Conservation (phyloP, 306 rosid species). For the Calophaca sinica region DNA sequence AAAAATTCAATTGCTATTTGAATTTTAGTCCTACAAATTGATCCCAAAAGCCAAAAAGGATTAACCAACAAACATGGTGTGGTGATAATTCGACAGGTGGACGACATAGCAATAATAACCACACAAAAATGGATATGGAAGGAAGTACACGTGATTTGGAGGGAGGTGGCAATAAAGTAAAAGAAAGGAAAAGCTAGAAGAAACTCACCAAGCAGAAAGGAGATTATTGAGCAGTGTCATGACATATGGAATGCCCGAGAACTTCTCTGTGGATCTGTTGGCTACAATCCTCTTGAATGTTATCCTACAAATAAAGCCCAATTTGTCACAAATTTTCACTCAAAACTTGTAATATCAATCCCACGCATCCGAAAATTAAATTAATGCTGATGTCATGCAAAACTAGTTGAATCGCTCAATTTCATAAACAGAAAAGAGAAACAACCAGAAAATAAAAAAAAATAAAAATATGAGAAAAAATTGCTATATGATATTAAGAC, state of each 20-base stretch:
- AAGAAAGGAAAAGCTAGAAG: slow-evolving; percentile 5
- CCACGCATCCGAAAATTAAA: too few relatives aligned
- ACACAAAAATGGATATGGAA: not conserved
- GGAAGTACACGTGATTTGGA: slow-evolving; percentile 14
- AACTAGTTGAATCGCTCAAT: too few relatives aligned
- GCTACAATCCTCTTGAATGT: slow-evolving; percentile 79
- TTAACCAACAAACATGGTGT: slow-evolving; percentile 2
- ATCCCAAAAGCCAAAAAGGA: slow-evolving; percentile 6
- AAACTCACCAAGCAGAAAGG: slow-evolving; percentile 81
- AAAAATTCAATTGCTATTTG: not conserved
- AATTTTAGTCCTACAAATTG: not conserved
- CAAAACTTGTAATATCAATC: too few relatives aligned
- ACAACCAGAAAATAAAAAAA: too few relatives aligned
- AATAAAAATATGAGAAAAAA: too few relatives aligned
- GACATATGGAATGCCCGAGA: slow-evolving; percentile 91
- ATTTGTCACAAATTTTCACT: slow-evolving; percentile 16
- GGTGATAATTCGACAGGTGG: not conserved
- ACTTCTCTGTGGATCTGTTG: slow-evolving; percentile 70
- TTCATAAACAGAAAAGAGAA: too few relatives aligned
- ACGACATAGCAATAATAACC: not conserved
- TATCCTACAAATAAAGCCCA: slow-evolving; percentile 54
- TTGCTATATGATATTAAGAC: too few relatives aligned
- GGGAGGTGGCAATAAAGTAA: not conserved
- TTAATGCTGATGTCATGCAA: too few relatives aligned
- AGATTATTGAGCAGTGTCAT: slow-evolving; percentile 92